Evolutionary conservation across 257 asterid species (phyloP).

Genomic region (Agastache rugosa): DNA sequence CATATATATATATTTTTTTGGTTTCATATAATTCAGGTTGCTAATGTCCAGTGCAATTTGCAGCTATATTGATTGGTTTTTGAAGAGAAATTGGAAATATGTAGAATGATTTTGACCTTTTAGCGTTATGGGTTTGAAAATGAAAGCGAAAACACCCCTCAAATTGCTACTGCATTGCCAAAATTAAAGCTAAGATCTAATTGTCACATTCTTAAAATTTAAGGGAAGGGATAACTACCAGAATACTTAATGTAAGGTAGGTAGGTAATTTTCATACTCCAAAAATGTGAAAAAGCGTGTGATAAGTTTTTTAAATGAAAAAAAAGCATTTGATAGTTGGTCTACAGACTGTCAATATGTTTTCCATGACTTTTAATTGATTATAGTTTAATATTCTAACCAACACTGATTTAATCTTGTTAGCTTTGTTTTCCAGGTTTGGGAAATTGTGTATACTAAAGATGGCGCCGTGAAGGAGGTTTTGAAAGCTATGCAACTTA

Average conservation of each 20-base stretch:
- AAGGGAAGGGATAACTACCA: neutral
- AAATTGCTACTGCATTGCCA: slow-evolving; percentile 1
- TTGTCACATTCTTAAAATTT: neutral
- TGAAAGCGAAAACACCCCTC: neutral
- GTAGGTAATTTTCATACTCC: neutral
- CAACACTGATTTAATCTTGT: slow-evolving; percentile 17
- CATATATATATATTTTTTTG: neutral
- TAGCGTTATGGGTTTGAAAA: neutral
- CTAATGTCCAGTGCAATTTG: neutral
- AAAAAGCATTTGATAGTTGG: neutral
- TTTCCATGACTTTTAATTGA: neutral
- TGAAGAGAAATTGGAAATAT: neutral
- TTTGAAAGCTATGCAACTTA: slow-evolving; percentile 86
- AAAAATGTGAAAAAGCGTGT: neutral
- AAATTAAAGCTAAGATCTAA: neutral
- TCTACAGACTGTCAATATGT: slow-evolving; percentile 14
- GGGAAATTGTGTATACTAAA: slow-evolving; percentile 93
- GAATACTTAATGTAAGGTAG: slow-evolving; percentile 5
- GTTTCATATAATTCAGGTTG: neutral
- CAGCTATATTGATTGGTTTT: neutral
- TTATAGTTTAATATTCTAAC: slow-evolving; percentile 4
- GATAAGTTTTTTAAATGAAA: neutral
- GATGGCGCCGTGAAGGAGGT: slow-evolving; percentile 97
- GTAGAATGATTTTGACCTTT: neutral
- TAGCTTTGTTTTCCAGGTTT: slow-evolving; percentile 60